Conservation (phyloP, 1,139 yeast genomes). For the Yamadazyma kanchanaburiensis region DNA sequence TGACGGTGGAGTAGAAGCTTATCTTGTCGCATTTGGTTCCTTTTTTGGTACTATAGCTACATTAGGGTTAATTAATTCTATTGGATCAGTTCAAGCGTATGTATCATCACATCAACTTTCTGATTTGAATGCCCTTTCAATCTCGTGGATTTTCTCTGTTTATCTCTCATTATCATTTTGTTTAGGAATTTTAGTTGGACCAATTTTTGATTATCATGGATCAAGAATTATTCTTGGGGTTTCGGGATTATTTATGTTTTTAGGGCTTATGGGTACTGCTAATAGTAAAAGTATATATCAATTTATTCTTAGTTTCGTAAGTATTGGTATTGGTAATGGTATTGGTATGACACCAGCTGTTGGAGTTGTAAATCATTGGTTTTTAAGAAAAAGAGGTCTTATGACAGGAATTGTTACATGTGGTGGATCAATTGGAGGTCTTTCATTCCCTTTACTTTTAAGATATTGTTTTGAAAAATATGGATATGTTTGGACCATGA, state of each 20-base stretch:
- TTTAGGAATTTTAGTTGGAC: conserved; percentile 34
- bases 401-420: conserved; percentile 38
- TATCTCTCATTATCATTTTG: conserved; percentile 30
- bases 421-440: conserved; percentile 41
- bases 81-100: conserved; percentile 63
- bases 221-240: conserved; percentile 23
- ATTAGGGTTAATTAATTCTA: conserved; percentile 58
- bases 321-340: conserved; percentile 34
- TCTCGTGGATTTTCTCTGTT: conserved; percentile 43
- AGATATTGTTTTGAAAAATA: conserved; percentile 25
- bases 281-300: conserved; percentile 28
- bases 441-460: conserved; percentile 33
- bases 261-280: conserved; percentile 35
- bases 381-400: conserved; percentile 28
- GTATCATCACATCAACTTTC: conserved; percentile 50
- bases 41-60: conserved; percentile 53
- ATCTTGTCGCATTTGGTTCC: conserved; percentile 60
- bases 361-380: conserved; percentile 43
- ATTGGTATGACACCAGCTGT: conserved; percentile 34
- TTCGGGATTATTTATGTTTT: conserved; percentile 25
- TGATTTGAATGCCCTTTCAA: conserved; percentile 36
- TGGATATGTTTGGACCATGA: conserved; percentile 38
- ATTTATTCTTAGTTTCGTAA: conserved; percentile 32
- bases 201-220: conserved; percentile 34
- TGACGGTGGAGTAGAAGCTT: conserved; percentile 60